Evolutionary conservation across 1,139 yeast genomes (phyloP), one percentile per base, ranked within the genome.

Genomic region (Pichia kudriavzevii): DNA sequence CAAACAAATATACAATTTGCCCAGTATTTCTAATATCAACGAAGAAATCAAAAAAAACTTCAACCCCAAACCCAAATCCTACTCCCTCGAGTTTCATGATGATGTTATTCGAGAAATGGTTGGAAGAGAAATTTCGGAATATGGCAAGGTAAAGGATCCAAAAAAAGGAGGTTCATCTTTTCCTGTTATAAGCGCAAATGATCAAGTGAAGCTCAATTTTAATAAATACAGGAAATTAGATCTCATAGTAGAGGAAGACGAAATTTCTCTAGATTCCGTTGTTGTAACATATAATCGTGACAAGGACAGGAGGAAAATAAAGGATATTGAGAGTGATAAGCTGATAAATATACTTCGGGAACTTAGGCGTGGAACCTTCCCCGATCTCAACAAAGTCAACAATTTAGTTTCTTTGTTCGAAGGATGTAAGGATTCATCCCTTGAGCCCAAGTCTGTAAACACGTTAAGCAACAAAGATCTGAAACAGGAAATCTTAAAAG

Each of bases 1-100:
- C 19, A 54, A 52, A 36, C 27, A 20, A 11, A 23, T 53, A 2
- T 49, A 51, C 26, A 50, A 44, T 25, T 36, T 53, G 13, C 58
- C 57, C 3, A 52, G 57, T 36, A 39, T 50, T 7, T 43, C 52
- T 1, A 45, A 47, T 18, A 28, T 52, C 23, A 40, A 41, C 23
- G 38, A 38, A 13, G 38, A 36, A 11, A 16, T 35, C 2, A 35
- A 31, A 12, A 7, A 25, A 2, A 34, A 37, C 19, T 39, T 24
- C 16, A 26, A 16, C 6, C 22, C 27, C 5, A 41, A 35, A 3
- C 28, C 31, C 4, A 40, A 35, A 18, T 34, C 31, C 6, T 38
- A 36, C n/a, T 33, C 30, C 13, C 29, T 42, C 4, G 39, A 42
- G 7, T 42, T 43, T 33, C 38, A 43, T 32, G 33, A 40, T 9